These are phyloP conservation scores for Plasmopara halstedii DNA, from an alignment of 352 stramenopile genomes.

Conservation along the genomic window DNA sequence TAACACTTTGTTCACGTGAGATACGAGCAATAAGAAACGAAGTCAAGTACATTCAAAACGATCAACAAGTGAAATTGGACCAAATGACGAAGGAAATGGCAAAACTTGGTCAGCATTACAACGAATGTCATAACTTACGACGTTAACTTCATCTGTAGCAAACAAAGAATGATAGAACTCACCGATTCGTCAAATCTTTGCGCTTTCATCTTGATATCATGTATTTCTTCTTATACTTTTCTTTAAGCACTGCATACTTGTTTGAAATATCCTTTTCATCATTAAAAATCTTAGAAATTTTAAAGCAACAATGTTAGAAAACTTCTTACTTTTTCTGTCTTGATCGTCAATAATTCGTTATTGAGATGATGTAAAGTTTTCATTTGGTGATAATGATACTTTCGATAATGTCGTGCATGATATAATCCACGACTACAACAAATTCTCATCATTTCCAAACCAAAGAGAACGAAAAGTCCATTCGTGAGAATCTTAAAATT, in stretches of 20 bases:
- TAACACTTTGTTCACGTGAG: too few relatives aligned
- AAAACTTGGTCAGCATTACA: constrained; percentile 12
- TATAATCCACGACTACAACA: constrained; percentile 57
- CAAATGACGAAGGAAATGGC: constrained; percentile 28
- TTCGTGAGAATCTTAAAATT: constrained; percentile 69
- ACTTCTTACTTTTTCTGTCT: constrained; percentile 53
- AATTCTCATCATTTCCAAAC: constrained; percentile 61
- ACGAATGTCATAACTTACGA: too few relatives aligned
- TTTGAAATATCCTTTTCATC: constrained; percentile 69
- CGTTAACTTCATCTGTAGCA: too few relatives aligned
- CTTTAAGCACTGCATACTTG: constrained; percentile 65
- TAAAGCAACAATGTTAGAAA: background rate
- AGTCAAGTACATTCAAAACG: constrained; percentile 20
- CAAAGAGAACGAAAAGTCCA: constrained; percentile 47
- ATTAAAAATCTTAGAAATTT: too few relatives aligned
- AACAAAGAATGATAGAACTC: too few relatives aligned
- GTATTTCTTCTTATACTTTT: constrained; percentile 79
- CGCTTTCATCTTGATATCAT: constrained; percentile 5
- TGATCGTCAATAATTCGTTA: constrained; percentile 55
- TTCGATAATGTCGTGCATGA: constrained; percentile 35
- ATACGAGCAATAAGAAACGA: constrained; percentile 40
- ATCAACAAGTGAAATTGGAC: constrained; percentile 33
- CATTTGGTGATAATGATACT: constrained; percentile 56
- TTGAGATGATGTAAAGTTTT: constrained; percentile 54
- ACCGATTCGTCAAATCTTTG: too few relatives aligned